These are phyloP conservation scores for Fusarium anguioides DNA, from an alignment of 2,329 filamentous ascomycete genomes.

Conservation along the genomic window DNA sequence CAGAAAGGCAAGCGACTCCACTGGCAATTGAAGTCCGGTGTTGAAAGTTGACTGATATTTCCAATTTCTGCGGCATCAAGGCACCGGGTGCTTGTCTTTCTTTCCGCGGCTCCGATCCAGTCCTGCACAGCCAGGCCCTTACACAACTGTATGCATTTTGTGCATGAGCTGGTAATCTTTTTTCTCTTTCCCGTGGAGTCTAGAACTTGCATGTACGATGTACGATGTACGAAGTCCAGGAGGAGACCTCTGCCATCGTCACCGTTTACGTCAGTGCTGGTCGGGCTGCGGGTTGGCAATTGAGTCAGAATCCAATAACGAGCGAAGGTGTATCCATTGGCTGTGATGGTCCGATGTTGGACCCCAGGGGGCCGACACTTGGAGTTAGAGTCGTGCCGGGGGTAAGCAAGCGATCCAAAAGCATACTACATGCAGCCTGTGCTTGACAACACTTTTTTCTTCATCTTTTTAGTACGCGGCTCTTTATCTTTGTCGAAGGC, in stretches of 20 bases:
- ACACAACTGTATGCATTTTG: background rate
- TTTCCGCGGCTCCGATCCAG: background rate
- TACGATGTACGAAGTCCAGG: no score
- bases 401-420: background rate
- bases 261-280: constrained; percentile 2
- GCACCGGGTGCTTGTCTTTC: background rate
- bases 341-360: background rate
- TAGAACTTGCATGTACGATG: no score
- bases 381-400: no score
- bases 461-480: no score
- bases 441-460: no score
- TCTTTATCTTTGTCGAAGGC: no score
- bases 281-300: background rate
- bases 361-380: no score
- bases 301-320: background rate
- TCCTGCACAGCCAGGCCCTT: background rate
- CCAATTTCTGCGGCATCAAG: background rate
- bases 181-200: background rate
- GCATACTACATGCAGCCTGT: no score
- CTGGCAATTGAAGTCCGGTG: background rate
- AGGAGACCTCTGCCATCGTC: background rate
- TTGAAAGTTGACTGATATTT: background rate
- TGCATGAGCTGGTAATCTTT: background rate
- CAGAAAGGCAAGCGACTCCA: no score
- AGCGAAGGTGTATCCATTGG: background rate